Percentiles rank a stretch among this genome's conserved stretches.
These are phyloP conservation scores for Gynostemma pentaphyllum DNA, from an alignment of 306 rosid species.

Conservation along the genomic window DNA sequence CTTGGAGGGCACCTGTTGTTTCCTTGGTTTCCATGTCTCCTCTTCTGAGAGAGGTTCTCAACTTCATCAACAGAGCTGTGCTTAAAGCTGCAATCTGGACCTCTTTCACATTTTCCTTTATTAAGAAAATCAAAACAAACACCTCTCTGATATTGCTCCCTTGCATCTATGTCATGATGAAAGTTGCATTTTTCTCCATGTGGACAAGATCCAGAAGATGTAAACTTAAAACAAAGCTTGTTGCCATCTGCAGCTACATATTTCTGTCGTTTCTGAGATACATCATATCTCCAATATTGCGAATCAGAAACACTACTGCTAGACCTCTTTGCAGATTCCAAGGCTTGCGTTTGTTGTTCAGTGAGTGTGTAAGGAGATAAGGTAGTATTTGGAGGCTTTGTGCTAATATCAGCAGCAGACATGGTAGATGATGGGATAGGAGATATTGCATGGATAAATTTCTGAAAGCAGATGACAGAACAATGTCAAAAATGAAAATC, in stretches of 20 bases:
- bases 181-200: constrained; percentile 74
- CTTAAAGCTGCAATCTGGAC: constrained; percentile 75
- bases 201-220: constrained; percentile 79
- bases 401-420: constrained; percentile 69
- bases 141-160: constrained; percentile 67
- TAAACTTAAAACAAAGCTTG: constrained; percentile 72
- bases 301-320: constrained; percentile 43
- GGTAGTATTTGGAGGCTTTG: constrained; percentile 58
- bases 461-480: constrained; percentile 38
- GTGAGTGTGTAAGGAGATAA: constrained; percentile 48
- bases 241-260: constrained; percentile 49
- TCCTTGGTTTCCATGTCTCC: constrained; percentile 41
- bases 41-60: constrained; percentile 34
- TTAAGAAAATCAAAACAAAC: constrained; percentile 86
- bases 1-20: constrained; percentile 29
- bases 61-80: constrained; percentile 68
- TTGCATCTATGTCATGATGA: constrained; percentile 71
- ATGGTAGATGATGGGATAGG: constrained; percentile 83
- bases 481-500: constrained; percentile 14
- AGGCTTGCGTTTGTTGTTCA: constrained; percentile 25
- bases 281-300: constrained; percentile 96
- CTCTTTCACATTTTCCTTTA: constrained; percentile 89
- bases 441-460: constrained; percentile 92
- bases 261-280: constrained; percentile 69
- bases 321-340: constrained; percentile 52